A percentile compares a stretch with the other conserved stretches of the same genome.
phyloP scores from a whole-genome alignment of 352 stramenopile species.

The Thalassiosira delicatula region DNA sequence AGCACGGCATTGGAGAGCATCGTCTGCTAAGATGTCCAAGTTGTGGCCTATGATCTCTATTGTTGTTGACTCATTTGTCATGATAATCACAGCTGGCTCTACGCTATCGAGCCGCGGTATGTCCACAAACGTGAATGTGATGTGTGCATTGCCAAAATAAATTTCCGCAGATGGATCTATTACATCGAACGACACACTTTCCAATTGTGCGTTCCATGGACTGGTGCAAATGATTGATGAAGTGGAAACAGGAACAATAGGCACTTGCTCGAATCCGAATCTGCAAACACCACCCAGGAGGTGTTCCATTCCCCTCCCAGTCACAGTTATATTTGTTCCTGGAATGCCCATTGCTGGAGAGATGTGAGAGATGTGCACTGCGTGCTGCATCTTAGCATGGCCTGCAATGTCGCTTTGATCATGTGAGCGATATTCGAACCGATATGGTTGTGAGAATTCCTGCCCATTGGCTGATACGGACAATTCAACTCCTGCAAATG shows the following conservation, averaged over 20 bases:
- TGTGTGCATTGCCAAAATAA: slow-evolving; percentile 10
- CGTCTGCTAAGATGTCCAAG: slow-evolving; percentile 27
- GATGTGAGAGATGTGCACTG: slow-evolving; percentile 32
- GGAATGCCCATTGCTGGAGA: slow-evolving; percentile 18
- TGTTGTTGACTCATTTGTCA: slow-evolving; percentile 5
- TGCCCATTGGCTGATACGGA: slow-evolving; percentile 40
- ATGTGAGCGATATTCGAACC: slow-evolving; percentile 45
- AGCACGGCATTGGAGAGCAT: slow-evolving; percentile 34
- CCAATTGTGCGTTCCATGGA: slow-evolving; percentile 32
- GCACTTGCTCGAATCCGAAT: slow-evolving; percentile 10
- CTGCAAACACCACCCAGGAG: slow-evolving; percentile 15
- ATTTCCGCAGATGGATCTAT: slow-evolving; percentile 9
- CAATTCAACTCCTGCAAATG: slow-evolving; percentile 35
- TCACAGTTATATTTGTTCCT: slow-evolving; percentile 30
- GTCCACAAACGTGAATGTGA: slow-evolving; percentile 39
- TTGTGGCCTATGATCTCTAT: slow-evolving; percentile 40
- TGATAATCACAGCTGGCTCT: slow-evolving; percentile 29
- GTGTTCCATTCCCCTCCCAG: slow-evolving; percentile 23
- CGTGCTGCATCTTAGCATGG: background rate
- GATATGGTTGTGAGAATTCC: slow-evolving; percentile 39
- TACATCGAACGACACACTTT: slow-evolving; percentile 40
- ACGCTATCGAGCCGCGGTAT: slow-evolving; percentile 3
- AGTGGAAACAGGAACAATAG: slow-evolving; percentile 14
- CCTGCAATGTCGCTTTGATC: background rate
- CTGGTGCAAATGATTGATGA: slow-evolving; percentile 28